Evolutionary conservation across 176 grass and related monocot species (phyloP).

Genomic region (Aechmea fasciata): DNA sequence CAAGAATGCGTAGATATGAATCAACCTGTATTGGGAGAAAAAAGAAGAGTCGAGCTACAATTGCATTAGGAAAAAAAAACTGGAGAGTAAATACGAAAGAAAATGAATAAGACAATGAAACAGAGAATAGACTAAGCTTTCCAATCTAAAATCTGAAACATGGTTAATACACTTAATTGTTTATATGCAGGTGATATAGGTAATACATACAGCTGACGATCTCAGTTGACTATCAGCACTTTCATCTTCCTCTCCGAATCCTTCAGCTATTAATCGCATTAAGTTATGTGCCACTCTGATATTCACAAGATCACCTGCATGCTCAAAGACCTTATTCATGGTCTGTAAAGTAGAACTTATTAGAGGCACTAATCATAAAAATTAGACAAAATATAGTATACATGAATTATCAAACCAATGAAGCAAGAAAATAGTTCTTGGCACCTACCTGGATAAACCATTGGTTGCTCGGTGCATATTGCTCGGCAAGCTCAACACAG

Average conservation of each 20-base stretch:
- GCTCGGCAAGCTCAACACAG: conserved; percentile 97
- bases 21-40: conserved; percentile 55
- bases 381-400: neutral
- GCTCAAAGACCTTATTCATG: conserved; percentile 99
- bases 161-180: neutral
- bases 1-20: conserved; percentile 89
- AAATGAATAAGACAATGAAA: conserved; percentile 7
- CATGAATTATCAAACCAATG: neutral
- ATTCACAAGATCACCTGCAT: conserved; percentile 99
- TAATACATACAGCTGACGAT: conserved; percentile 93
- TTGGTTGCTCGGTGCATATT: conserved; percentile 98
- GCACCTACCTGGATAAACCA: conserved; percentile 88
- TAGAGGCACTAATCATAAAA: conserved; percentile 6
- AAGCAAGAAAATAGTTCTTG: neutral
- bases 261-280: conserved; percentile 99
- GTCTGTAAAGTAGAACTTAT: conserved; percentile 52
- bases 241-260: conserved; percentile 97
- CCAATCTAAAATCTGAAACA: too few relatives aligned
- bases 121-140: neutral
- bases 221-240: conserved; percentile 88
- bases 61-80: neutral
- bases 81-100: conserved; percentile 1
- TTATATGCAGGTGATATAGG: neutral
- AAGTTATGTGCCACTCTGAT: conserved; percentile 95
- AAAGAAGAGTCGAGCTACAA: neutral